These are phyloP conservation scores for Rhododendron ovatum DNA, from an alignment of 148 eudicot genomes.

Conservation along the genomic window DNA sequence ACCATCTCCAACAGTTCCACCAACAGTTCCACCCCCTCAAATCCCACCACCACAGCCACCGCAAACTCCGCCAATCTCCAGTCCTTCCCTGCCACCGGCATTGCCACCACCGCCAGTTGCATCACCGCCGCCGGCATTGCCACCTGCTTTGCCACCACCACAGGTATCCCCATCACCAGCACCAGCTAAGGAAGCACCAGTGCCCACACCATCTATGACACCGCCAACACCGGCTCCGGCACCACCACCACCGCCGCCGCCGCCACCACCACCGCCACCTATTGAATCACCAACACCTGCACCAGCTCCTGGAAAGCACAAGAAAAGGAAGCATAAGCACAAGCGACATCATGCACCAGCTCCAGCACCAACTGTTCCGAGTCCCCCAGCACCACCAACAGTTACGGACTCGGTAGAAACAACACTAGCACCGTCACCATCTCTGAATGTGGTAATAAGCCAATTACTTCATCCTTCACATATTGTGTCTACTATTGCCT, in stretches of 20 bases:
- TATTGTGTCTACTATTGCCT: not conserved
- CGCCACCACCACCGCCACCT: constrained; percentile 32
- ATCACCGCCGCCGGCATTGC: constrained; percentile 16
- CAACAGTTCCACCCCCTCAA: constrained; percentile 24
- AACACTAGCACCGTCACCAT: constrained; percentile 84
- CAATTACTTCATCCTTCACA: not conserved
- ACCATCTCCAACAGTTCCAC: constrained; percentile 18
- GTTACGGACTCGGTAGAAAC: constrained; percentile 30
- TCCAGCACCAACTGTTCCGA: constrained; percentile 62
- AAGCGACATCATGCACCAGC: constrained; percentile 72
- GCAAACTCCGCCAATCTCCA: constrained; percentile 22
- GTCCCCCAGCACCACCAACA: constrained; percentile 86
- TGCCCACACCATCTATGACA: constrained; percentile 18
- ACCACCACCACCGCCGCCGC: constrained; percentile 31
- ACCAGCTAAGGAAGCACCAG: constrained; percentile 24
- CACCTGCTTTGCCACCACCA: constrained; percentile 32
- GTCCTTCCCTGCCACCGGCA: constrained; percentile 24
- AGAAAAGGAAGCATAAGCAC: constrained; percentile 62
- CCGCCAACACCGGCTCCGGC: constrained; percentile 26
- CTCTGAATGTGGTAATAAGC: constrained; percentile 47
- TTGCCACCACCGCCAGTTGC: constrained; percentile 32
- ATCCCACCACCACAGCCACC: constrained; percentile 24
- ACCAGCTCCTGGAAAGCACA: constrained; percentile 56
- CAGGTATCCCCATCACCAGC: constrained; percentile 27
- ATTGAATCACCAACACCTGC: constrained; percentile 34